Percentiles rank a stretch among this genome's conserved stretches.
These are phyloP conservation scores for Begonia peltatifolia DNA, from an alignment of 306 rosid species.

Conservation along the genomic window DNA sequence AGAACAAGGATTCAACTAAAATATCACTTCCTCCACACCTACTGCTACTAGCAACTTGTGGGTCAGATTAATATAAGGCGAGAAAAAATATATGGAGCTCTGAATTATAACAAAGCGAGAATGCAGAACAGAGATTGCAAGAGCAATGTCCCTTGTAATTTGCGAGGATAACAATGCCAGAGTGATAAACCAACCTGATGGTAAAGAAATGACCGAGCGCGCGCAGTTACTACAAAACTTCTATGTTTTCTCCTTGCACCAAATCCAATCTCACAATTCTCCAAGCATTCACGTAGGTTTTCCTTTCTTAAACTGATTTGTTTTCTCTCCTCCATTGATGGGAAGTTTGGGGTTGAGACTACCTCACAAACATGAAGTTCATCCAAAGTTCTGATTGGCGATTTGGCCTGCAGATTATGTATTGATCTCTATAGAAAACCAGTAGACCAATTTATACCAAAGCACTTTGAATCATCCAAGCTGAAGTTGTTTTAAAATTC, in stretches of 20 bases:
- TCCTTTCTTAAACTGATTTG: slow-evolving; percentile 15
- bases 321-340: slow-evolving; percentile 44
- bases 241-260: slow-evolving; percentile 57
- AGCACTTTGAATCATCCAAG: background rate
- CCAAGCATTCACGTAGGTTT: slow-evolving; percentile 1
- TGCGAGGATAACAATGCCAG: background rate
- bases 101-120: background rate
- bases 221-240: slow-evolving; percentile 67
- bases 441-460: background rate
- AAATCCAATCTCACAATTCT: slow-evolving; percentile 28
- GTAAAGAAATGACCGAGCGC: slow-evolving; percentile 77
- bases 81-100: background rate
- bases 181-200: slow-evolving; percentile 63
- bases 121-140: background rate
- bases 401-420: slow-evolving; percentile 54
- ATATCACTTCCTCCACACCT: too few species aligned
- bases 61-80: background rate
- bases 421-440: background rate
- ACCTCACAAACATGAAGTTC: slow-evolving; percentile 63
- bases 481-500: background rate
- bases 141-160: background rate
- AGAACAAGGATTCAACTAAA: too few species aligned
- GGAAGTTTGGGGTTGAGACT: slow-evolving; percentile 52
- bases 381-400: slow-evolving; percentile 81
- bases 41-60: too few species aligned